These are phyloP conservation scores for Peniophora sp. DNA, from an alignment of 1,284 basidiomycete species.

Conservation along the genomic window DNA sequence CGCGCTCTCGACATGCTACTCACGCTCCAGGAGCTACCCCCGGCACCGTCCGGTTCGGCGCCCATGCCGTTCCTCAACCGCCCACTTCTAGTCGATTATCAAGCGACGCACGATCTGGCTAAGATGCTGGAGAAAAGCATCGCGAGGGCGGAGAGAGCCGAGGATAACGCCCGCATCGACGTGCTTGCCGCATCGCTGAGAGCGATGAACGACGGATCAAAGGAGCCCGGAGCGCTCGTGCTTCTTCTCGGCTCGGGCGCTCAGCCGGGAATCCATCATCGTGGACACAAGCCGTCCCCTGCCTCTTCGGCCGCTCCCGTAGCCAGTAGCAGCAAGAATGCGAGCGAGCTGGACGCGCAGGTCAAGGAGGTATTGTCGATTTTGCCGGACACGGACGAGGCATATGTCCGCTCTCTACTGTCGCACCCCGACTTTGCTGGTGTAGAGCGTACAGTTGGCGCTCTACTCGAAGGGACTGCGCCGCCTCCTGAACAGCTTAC, in stretches of 20 bases:
- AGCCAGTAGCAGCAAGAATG: conserved; percentile 8
- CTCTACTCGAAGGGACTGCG: conserved; percentile 65
- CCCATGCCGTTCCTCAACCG: conserved; percentile 57
- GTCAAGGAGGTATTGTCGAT: conserved; percentile 65
- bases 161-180: conserved; percentile 51
- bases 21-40: conserved; percentile 40
- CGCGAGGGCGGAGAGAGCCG: conserved; percentile 23
- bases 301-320: conserved; percentile 13
- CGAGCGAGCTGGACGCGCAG: conserved; percentile 40
- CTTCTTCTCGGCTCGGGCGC: conserved; percentile 52
- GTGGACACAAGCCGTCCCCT: conserved; percentile 18
- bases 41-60: conserved; percentile 17
- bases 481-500: conserved; percentile 30
- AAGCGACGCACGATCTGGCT: conserved; percentile 53
- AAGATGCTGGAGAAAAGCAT: conserved; percentile 39
- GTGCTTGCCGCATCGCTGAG: conserved; percentile 43
- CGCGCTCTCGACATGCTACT: conserved; percentile 49
- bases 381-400: conserved; percentile 48
- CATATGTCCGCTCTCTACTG: conserved; percentile 53
- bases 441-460: conserved; percentile 54
- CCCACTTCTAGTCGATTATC: conserved; percentile 61
- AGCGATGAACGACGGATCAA: conserved; percentile 21
- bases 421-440: conserved; percentile 37
- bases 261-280: conserved; percentile 36
- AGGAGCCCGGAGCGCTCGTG: conserved; percentile 46